A percentile compares a stretch with the other conserved stretches of the same genome.
Evolutionary conservation across 2,329 filamentous ascomycete species (phyloP).

Genomic region (Fusarium abutilonis): DNA sequence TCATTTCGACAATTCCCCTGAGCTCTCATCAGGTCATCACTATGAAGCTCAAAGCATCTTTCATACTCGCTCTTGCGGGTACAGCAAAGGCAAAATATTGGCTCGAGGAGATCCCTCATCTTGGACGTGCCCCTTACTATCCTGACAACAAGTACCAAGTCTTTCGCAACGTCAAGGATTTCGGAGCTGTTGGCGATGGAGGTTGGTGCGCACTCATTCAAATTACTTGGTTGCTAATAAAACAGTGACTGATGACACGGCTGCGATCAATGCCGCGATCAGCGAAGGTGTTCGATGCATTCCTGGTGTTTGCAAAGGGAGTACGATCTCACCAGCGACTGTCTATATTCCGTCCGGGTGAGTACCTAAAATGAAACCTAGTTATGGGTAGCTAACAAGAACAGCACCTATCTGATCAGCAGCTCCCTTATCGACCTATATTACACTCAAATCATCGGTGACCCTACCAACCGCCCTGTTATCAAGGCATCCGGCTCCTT

Average conservation of each 20-base stretch:
- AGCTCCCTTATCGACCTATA: constrained; percentile 78
- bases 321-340: constrained; percentile 51
- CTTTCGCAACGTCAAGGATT: constrained; percentile 48
- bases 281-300: constrained; percentile 40
- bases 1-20: neutral
- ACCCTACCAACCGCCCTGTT: constrained; percentile 67
- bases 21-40: neutral
- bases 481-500: constrained; percentile 65
- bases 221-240: neutral
- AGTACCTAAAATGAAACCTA: constrained; percentile 37
- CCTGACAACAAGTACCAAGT: constrained; percentile 44
- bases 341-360: constrained; percentile 54
- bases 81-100: constrained; percentile 35
- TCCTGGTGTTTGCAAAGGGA: constrained; percentile 43
- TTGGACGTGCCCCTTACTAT: constrained; percentile 44
- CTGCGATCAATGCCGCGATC: constrained; percentile 46
- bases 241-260: constrained; percentile 43
- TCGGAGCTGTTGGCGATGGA: constrained; percentile 47
- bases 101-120: constrained; percentile 46
- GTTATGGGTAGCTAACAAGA: constrained; percentile 4
- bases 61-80: constrained; percentile 26
- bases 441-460: constrained; percentile 81
- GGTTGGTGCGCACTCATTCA: constrained; percentile 21
- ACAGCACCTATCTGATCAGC: constrained; percentile 73
- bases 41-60: constrained; percentile 35